These are phyloP conservation scores for Xylaria polymorpha DNA, from an alignment of 2,329 filamentous ascomycete species.

Conservation along the genomic window DNA sequence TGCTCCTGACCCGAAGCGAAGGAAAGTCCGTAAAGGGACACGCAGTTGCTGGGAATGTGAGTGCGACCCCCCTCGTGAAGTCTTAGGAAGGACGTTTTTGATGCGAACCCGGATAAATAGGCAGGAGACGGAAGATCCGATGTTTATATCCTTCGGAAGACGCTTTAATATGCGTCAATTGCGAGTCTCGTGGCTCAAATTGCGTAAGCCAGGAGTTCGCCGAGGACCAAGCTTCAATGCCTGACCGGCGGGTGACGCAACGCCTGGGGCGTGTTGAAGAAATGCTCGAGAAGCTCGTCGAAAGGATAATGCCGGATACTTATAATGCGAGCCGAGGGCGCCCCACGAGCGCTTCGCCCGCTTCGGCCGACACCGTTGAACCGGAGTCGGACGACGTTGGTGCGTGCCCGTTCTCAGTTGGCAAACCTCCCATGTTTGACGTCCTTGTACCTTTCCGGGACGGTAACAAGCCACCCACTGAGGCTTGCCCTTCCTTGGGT, in stretches of 20 bases:
- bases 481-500: conserved; percentile 15
- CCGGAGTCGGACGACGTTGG: conserved; percentile 43
- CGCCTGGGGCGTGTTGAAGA: conserved; percentile 60
- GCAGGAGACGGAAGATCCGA: conserved; percentile 60
- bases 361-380: conserved; percentile 46
- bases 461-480: neutral
- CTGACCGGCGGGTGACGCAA: conserved; percentile 56
- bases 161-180: conserved; percentile 57
- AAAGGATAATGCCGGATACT: conserved; percentile 51
- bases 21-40: conserved; percentile 64
- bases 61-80: conserved; percentile 30
- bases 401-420: conserved; percentile 46
- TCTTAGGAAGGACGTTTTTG: conserved; percentile 8
- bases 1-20: conserved; percentile 51
- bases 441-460: conserved; percentile 44
- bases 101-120: conserved; percentile 40
- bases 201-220: conserved; percentile 61
- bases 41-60: conserved; percentile 67
- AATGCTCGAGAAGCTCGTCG: conserved; percentile 59
- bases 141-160: conserved; percentile 57
- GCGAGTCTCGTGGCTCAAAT: conserved; percentile 54
- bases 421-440: conserved; percentile 48
- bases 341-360: conserved; percentile 44
- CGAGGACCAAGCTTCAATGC: conserved; percentile 50
- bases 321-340: conserved; percentile 43